Base-by-base conservation (phyloP, 2,329 filamentous ascomycete genomes). In the Colletotrichum sp. region DNA sequence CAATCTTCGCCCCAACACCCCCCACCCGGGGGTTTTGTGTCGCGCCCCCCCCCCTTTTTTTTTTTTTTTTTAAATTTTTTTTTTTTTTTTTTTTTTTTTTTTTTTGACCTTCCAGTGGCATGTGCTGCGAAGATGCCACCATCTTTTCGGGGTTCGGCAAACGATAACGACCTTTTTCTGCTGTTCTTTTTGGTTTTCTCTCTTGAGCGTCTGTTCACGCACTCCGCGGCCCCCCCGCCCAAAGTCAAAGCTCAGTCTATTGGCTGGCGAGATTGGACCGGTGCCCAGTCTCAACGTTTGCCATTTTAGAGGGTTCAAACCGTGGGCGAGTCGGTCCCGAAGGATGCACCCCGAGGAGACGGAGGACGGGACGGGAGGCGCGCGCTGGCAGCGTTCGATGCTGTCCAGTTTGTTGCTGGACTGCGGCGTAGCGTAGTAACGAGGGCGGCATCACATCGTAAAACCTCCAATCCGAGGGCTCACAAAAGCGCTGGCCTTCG, bases 251-350 rank as follows among this genome's bases (percentile, higher is more conserved):
- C 68, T 70, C 55, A 68, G 22, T 68, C 52, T 68, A 59, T 39
- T 59, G 66, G 36, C 30, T 34, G 28, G 34, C 16, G 30, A 39
- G 61, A 57, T 36, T 57, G 32, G 39, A 59, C 6, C 28, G 59
- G 61, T 22, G n/a, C 34, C 25, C 68, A 39, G 68, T 75, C 69
- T 73, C 69, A 72, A 64, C 30, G 27, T 30, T 75, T 75, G 63
- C 73, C 70, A 22, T 73, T 72, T 68, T 39, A 36, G 64, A 61
- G 25, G 63, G 22, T 30, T 8, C 36, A 55, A 68, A 25, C 61
- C 69, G 44, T 59, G 63, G 30, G 48, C 39, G 28, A 61, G 36
- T 28, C 13, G 44, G 48, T 28, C 44, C 36, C 60, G 60, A 52
- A 27, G 60, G 39, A 72, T 28, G 48, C 19, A n/a, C 39, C 60